These are phyloP conservation scores for Paramecium pentaurelia DNA, from an alignment of 73 alveolate species.

Conservation along the genomic window DNA sequence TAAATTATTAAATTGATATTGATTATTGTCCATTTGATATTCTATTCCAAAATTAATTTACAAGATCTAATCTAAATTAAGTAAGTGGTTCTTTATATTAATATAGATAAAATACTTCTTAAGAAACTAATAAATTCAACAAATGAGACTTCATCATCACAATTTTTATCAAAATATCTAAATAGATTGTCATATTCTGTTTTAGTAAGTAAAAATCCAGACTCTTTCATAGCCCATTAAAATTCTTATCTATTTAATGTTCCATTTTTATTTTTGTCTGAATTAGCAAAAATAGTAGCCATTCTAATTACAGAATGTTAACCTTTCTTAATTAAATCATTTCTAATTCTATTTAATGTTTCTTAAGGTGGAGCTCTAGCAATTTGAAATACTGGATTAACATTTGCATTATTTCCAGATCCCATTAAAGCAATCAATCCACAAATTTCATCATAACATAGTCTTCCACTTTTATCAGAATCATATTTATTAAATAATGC, in stretches of 20 bases:
- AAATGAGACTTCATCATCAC: constrained; percentile 65
- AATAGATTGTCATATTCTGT: constrained; percentile 75
- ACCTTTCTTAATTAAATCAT: constrained; percentile 71
- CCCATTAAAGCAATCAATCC: constrained; percentile 77
- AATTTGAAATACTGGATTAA: constrained; percentile 77
- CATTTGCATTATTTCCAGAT: constrained; percentile 82
- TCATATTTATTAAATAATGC: constrained; percentile 79
- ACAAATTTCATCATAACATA: constrained; percentile 81
- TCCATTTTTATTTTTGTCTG: constrained; percentile 60
- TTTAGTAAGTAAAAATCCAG: constrained; percentile 70
- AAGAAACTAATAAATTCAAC: constrained; percentile 51
- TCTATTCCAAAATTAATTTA: background rate
- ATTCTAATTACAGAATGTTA: constrained; percentile 72
- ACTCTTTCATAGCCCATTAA: constrained; percentile 78
- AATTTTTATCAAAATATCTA: constrained; percentile 72
- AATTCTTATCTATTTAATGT: constrained; percentile 65
- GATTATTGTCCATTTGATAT: background rate
- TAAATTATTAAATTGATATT: background rate
- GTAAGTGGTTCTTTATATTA: background rate
- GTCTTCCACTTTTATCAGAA: constrained; percentile 70
- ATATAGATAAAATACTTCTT: background rate
- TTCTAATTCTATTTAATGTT: constrained; percentile 65
- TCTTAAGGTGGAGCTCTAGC: constrained; percentile 71
- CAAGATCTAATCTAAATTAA: background rate
- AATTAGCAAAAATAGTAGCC: constrained; percentile 60